Evolutionary conservation across 2,329 filamentous ascomycete species (phyloP).

Genomic region (Leptographium galeiforme): DNA sequence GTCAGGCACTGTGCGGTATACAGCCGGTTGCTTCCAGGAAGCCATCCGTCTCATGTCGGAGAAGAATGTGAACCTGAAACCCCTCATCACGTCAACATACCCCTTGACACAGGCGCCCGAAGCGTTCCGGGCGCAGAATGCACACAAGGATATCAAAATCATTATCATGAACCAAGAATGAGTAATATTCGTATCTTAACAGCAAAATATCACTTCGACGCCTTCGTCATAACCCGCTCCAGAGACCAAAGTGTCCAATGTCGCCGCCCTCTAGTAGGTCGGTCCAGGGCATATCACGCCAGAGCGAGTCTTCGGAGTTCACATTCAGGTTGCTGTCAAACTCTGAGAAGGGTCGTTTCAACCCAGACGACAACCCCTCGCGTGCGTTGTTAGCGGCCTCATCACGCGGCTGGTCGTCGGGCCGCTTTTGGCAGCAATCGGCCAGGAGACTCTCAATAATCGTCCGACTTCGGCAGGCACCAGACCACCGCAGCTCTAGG

Average conservation of each 20-base stretch:
- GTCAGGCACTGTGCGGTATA: conserved; percentile 16
- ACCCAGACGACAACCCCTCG: not conserved
- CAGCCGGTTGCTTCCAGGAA: conserved; percentile 14
- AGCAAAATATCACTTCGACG: not conserved
- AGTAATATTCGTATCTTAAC: not conserved
- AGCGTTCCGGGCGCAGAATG: conserved; percentile 13
- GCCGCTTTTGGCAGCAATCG: not conserved
- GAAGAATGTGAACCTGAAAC: conserved; percentile 13
- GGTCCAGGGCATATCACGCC: conserved; percentile 2
- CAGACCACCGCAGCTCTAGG: conserved; percentile 15
- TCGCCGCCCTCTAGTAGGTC: conserved; percentile 1
- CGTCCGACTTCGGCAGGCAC: conserved; percentile 12
- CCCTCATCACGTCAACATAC: conserved; percentile 15
- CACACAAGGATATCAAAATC: conserved; percentile 14
- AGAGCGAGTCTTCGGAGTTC: not conserved
- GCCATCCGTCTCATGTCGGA: conserved; percentile 13
- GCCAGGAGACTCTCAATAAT: conserved; percentile 15
- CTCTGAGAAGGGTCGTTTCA: conserved; percentile 1
- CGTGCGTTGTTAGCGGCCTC: not conserved
- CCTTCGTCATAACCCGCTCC: not conserved
- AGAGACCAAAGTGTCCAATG: not conserved
- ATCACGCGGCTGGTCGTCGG: not conserved
- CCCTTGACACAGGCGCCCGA: conserved; percentile 10
- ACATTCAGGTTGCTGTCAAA: not conserved
- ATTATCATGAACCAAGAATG: conserved; percentile 14